phyloP scores from a whole-genome alignment of 73 alveolate genomes.

The Blepharisma stoltei region DNA sequence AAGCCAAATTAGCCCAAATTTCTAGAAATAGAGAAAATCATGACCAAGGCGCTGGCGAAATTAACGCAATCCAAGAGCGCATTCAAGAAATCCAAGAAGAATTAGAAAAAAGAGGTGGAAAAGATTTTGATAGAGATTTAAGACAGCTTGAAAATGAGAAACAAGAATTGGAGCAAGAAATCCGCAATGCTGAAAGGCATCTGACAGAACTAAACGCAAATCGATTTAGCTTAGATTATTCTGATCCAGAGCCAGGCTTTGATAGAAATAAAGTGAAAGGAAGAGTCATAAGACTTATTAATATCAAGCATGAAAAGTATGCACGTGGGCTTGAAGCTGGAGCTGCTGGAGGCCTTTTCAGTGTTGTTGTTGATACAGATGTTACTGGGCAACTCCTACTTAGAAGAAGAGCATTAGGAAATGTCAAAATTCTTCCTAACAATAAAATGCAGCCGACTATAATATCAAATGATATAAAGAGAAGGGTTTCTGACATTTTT shows the following conservation, averaged over 20 bases:
- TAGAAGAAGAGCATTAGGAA: constrained; percentile 57
- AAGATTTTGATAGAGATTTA: background rate
- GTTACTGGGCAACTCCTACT: constrained; percentile 69
- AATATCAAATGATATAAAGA: constrained; percentile 27
- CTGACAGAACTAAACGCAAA: constrained; percentile 41
- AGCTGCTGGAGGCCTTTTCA: constrained; percentile 85
- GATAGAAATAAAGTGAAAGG: constrained; percentile 85
- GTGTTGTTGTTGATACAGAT: constrained; percentile 87
- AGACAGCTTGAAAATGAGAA: constrained; percentile 22
- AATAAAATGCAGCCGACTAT: constrained; percentile 49
- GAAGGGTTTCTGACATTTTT: constrained; percentile 31
- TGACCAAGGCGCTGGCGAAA: too few species aligned
- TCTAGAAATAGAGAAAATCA: too few species aligned
- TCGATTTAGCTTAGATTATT: constrained; percentile 50
- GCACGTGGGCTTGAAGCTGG: constrained; percentile 83
- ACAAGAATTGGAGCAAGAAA: constrained; percentile 29
- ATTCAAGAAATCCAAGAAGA: too few species aligned
- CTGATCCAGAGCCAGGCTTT: constrained; percentile 80
- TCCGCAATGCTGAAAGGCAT: constrained; percentile 30
- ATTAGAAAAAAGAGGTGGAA: too few species aligned
- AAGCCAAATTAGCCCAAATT: too few species aligned
- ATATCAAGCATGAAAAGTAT: constrained; percentile 78
- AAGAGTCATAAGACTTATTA: constrained; percentile 79
- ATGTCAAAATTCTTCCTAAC: constrained; percentile 74
- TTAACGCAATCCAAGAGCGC: too few species aligned